A percentile compares a stretch with the other conserved stretches of the same genome.
Conservation (phyloP, 768 basidiomycete species). For the Leccinum subtestaceum region DNA sequence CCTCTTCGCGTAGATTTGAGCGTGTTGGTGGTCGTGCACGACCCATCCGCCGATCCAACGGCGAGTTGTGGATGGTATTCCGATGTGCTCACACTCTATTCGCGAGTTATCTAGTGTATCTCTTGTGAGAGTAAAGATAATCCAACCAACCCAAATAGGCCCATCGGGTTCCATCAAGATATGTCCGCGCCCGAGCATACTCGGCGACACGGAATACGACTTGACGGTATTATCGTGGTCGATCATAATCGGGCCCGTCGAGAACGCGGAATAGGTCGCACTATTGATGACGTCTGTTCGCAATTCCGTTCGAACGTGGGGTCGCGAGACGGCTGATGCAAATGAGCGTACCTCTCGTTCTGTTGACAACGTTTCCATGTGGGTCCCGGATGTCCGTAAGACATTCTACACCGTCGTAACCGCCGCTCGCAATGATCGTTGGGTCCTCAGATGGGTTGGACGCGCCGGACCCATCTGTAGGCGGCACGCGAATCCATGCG, state of each 20-base stretch:
- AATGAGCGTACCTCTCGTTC: constrained; percentile 61
- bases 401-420: constrained; percentile 77
- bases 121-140: neutral
- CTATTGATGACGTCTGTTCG: constrained; percentile 65
- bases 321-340: neutral
- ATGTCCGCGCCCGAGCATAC: constrained; percentile 72
- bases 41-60: constrained; percentile 80
- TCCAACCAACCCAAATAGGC: constrained; percentile 73
- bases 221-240: constrained; percentile 85
- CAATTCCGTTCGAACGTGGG: neutral
- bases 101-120: neutral
- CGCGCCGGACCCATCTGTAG: constrained; percentile 45
- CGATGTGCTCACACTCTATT: constrained; percentile 67
- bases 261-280: constrained; percentile 63
- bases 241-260: constrained; percentile 69
- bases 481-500: constrained; percentile 71
- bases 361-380: constrained; percentile 64
- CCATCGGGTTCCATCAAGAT: constrained; percentile 71
- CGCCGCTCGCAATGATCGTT: constrained; percentile 70
- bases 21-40: constrained; percentile 70
- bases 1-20: constrained; percentile 66
- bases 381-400: constrained; percentile 76
- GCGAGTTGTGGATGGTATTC: constrained; percentile 88
- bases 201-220: constrained; percentile 66
- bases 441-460: constrained; percentile 55